Percentiles rank a stretch among this genome's conserved stretches.
Evolutionary conservation across 495 filamentous ascomycete genomes (phyloP).

Genomic region (Penicillium bialowiezense): DNA sequence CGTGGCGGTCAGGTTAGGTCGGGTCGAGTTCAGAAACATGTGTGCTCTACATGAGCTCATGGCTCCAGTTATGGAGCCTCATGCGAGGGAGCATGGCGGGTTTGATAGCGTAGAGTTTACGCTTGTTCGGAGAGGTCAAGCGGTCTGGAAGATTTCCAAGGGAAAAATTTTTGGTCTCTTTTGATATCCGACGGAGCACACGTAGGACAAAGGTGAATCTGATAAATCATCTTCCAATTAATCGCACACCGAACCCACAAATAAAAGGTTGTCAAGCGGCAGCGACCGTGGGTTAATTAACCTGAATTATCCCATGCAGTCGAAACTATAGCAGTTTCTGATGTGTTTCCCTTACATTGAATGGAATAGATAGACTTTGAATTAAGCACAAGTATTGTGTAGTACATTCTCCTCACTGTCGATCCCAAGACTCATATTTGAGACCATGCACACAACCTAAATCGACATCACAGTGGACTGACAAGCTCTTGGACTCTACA

Average conservation of each 20-base stretch:
- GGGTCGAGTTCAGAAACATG: background rate
- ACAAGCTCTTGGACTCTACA: background rate
- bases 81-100: background rate
- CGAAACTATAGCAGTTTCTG: background rate
- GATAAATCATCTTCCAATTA: too few species aligned
- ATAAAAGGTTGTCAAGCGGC: too few species aligned
- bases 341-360: background rate
- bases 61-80: background rate
- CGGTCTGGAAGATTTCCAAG: background rate
- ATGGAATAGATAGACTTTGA: background rate
- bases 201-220: too few species aligned
- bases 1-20: background rate
- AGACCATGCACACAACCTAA: background rate
- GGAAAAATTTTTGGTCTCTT: background rate
- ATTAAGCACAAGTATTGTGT: background rate
- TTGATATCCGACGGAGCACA: background rate
- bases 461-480: background rate
- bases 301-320: too few species aligned
- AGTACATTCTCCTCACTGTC: background rate
- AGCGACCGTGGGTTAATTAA: too few species aligned
- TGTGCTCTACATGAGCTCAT: background rate
- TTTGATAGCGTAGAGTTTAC: background rate
- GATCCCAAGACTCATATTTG: background rate
- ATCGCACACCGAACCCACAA: too few species aligned
- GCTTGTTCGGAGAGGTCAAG: background rate